Evolutionary conservation across 371 early-diverging fungal genomes (phyloP), one percentile per base, ranked within the genome.

Genomic region (Mucor velutinosus): DNA sequence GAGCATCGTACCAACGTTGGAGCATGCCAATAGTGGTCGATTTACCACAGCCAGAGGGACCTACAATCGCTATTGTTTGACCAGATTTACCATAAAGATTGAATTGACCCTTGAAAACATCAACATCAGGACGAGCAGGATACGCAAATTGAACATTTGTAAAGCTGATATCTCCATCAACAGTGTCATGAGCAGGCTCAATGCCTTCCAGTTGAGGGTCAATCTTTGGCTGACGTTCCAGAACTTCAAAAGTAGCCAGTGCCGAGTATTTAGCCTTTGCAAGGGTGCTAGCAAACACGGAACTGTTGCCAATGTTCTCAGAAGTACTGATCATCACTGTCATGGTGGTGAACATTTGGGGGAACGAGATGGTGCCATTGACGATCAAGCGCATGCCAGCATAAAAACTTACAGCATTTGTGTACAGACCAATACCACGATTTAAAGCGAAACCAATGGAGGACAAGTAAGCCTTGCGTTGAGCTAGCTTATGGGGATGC

Each of bases 1-100:
- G 43, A n/a, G 85, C 84, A 67, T 97, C 94, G 75, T 96, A 97
- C 79, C 92, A 93, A 0, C 97, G 90, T 76, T 94, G 90, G 23
- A 97, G 68, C 69, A 96, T 83, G 53, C 89, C 89, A 67, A 95
- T 86, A 15, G 89, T 86, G 0, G 97, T 95, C 17, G 88, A 87
- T 77, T 95, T 95, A 41, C 97, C 96, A 64, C 93, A 93, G 5
- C 95, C 96, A 11, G 88, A 88, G 6, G 92, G 87, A 2, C 97
- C 97, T 2, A 95, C 95, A 15, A 96, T 73, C 3, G 95, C 97
- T 21, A 94, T 89, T 1, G 87, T 91, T 73, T 95, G 83, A 30
- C 94, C 93, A 1, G 89, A 83, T 60, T 81, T 72, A 30, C 93
- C 90, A 37, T 85, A 72, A 30, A 97, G 73, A 66, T 87, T 84